Percentiles rank a stretch among this genome's conserved stretches.
Evolutionary conservation across 176 grass and related monocot genomes (phyloP).

Genomic region (Stipa capillata): DNA sequence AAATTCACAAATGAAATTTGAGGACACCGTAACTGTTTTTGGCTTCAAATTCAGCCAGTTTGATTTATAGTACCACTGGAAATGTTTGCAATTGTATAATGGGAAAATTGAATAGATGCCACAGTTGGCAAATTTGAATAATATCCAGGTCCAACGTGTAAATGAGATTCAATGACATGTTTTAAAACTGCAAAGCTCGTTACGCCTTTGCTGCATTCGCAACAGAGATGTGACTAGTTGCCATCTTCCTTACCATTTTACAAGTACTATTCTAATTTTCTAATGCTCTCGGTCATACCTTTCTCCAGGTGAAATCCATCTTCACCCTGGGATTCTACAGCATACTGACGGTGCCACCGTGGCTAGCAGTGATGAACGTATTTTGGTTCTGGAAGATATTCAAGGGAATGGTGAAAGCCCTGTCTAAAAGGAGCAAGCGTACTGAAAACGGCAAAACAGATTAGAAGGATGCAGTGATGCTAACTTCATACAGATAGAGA

Average conservation of each 20-base stretch:
- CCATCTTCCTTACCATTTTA: not conserved
- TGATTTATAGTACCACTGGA: not conserved
- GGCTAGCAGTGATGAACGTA: conserved; percentile 61
- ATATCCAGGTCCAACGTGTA: too few relatives aligned
- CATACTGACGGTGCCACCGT: conserved; percentile 33
- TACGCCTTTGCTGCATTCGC: not conserved
- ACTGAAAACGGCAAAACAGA: conserved; percentile 16
- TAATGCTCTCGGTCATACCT: not conserved
- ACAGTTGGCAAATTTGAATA: too few relatives aligned
- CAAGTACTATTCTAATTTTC: not conserved
- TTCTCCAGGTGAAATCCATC: conserved; percentile 48
- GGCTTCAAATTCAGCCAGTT: not conserved
- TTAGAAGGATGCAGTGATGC: not conserved
- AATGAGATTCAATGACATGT: too few relatives aligned
- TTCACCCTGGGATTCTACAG: conserved; percentile 69
- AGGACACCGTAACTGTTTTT: not conserved
- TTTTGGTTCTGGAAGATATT: conserved; percentile 92
- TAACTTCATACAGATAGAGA: not conserved
- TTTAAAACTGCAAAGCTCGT: too few relatives aligned
- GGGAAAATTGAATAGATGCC: not conserved
- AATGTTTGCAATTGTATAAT: not conserved
- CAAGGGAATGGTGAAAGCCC: conserved; percentile 72
- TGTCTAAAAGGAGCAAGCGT: conserved; percentile 34
- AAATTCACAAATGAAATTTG: not conserved
- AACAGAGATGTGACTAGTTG: not conserved